Conservation (phyloP, 208 protist genomes). For the Phytomonas serpens region DNA sequence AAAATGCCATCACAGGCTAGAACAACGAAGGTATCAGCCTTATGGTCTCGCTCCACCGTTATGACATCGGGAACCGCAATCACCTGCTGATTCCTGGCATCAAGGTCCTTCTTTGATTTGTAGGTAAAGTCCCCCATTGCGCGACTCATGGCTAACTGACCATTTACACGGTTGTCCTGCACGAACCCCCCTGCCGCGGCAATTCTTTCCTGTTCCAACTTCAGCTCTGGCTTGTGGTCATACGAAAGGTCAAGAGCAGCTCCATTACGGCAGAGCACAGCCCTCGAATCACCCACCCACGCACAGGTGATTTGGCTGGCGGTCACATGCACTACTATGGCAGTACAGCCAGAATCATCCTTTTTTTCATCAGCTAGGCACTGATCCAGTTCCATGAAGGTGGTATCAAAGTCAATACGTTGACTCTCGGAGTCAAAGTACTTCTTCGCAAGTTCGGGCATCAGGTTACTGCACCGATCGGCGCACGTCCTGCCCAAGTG, state of each 20-base stretch:
- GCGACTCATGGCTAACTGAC: slow-evolving; percentile 90
- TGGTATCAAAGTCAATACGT: slow-evolving; percentile 48
- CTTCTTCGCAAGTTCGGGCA: slow-evolving; percentile 27
- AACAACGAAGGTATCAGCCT: slow-evolving; percentile 52
- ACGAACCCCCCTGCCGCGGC: slow-evolving; percentile 78
- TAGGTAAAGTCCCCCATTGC: slow-evolving; percentile 92
- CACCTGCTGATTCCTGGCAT: slow-evolving; percentile 58
- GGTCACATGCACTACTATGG: slow-evolving; percentile 62
- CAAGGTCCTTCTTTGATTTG: slow-evolving; percentile 52
- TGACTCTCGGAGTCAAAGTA: slow-evolving; percentile 14
- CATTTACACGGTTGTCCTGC: slow-evolving; percentile 90
- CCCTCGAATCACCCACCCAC: slow-evolving; percentile 90
- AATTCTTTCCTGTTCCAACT: slow-evolving; percentile 75
- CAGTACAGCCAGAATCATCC: slow-evolving; percentile 71
- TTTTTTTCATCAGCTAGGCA: slow-evolving; percentile 30
- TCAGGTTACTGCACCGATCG: slow-evolving; percentile 23
- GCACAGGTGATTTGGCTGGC: slow-evolving; percentile 69
- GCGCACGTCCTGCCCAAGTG: slow-evolving; percentile 60
- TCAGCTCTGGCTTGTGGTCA: slow-evolving; percentile 90
- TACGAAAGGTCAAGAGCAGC: slow-evolving; percentile 67
- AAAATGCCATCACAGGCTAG: slow-evolving; percentile 89
- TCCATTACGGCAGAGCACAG: slow-evolving; percentile 75
- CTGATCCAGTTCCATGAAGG: slow-evolving; percentile 65
- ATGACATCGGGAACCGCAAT: slow-evolving; percentile 66
- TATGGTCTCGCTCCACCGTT: slow-evolving; percentile 21